Conservation (phyloP, 495 filamentous ascomycete species). For the Hypoxylon rickii region DNA sequence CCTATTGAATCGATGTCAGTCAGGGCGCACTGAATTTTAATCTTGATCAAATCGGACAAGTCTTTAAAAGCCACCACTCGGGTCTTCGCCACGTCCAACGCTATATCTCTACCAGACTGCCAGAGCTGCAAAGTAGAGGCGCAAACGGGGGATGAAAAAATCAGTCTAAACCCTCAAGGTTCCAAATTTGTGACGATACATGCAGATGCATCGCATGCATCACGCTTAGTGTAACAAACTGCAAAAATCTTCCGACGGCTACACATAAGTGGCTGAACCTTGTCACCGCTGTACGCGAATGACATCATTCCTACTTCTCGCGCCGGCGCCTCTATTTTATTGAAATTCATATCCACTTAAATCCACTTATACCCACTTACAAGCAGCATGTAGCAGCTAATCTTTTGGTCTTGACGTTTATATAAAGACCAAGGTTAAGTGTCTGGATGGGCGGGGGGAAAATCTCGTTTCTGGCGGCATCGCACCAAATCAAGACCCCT, state of each 20-base stretch:
- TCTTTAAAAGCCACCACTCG: too few species aligned
- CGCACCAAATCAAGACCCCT: not conserved
- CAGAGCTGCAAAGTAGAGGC: too few species aligned
- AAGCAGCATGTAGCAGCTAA: not conserved
- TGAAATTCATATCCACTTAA: conserved; percentile 13
- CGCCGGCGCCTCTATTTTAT: not conserved
- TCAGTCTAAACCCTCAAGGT: too few species aligned
- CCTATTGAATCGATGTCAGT: too few species aligned
- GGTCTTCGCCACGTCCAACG: too few species aligned
- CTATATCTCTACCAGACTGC: too few species aligned
- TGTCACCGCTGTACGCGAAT: conserved; percentile 1
- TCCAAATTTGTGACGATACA: not conserved
- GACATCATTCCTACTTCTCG: conserved; percentile 11
- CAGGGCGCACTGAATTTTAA: too few species aligned
- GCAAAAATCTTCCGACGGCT: conserved; percentile 7
- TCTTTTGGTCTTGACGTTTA: conserved; percentile 2
- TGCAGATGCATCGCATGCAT: not conserved
- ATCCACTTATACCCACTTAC: not conserved
- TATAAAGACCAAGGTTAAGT: conserved; percentile 3
- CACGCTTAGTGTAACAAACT: conserved; percentile 7
- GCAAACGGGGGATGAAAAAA: too few species aligned
- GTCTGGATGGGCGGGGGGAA: not conserved
- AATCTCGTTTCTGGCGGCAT: not conserved
- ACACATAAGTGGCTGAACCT: conserved; percentile 19
- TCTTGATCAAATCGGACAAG: too few species aligned